Conservation (phyloP, 441 rosid genomes). For the Mallotus repandus region DNA sequence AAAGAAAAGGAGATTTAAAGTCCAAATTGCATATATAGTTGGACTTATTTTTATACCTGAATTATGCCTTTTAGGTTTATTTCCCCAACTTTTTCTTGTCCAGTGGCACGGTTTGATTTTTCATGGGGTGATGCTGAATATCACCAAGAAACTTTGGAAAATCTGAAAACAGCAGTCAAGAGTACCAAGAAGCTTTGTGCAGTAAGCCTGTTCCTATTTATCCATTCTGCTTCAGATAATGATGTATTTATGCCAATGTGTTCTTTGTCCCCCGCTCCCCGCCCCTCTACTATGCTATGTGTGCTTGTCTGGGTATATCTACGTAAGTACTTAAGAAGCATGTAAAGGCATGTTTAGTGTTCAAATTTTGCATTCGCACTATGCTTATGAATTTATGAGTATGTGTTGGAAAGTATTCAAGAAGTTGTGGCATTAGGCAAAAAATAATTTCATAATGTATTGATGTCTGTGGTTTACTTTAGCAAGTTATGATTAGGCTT, state of each 20-base stretch:
- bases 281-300: too few species aligned
- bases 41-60: background rate
- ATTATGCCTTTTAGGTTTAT: background rate
- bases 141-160: conserved; percentile 82
- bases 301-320: too few species aligned
- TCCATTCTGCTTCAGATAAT: background rate
- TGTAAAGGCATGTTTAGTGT: background rate
- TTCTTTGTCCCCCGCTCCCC: too few species aligned
- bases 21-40: background rate
- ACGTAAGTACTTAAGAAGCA: background rate
- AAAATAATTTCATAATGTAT: background rate
- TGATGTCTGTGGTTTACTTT: background rate
- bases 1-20: background rate
- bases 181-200: conserved; percentile 81
- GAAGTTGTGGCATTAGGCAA: background rate
- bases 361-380: background rate
- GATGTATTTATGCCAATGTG: too few species aligned
- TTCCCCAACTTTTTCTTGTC: background rate
- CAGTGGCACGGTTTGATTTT: conserved; percentile 84
- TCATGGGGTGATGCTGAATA: conserved; percentile 72
- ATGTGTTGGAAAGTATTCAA: background rate
- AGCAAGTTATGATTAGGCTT: background rate
- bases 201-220: conserved; percentile 37
- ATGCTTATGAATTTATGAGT: background rate
- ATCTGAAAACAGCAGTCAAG: conserved; percentile 67